phyloP scores from a whole-genome alignment of 2,329 filamentous ascomycete genomes.

The Penicillium sp. region DNA sequence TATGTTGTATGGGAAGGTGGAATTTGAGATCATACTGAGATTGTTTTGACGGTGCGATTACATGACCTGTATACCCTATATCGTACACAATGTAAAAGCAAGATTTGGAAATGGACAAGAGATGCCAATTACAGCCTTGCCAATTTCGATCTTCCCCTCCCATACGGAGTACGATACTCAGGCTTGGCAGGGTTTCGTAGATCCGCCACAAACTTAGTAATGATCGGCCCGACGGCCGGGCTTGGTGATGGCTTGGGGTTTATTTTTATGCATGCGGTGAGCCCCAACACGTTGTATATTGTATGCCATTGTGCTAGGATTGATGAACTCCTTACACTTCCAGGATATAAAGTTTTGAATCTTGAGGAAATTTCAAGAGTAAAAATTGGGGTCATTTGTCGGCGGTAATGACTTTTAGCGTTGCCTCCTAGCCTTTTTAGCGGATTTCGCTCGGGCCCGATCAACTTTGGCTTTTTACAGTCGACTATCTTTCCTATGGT shows the following conservation, averaged over 20 bases:
- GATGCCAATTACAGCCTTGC: not conserved
- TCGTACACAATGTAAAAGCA: not conserved
- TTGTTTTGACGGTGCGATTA: not conserved
- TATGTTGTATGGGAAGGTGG: too few relatives aligned
- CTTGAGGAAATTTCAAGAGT: too few relatives aligned
- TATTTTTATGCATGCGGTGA: slow-evolving; percentile 12
- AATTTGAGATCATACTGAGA: not conserved
- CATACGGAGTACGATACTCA: slow-evolving; percentile 8
- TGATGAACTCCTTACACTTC: not conserved
- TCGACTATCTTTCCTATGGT: not conserved
- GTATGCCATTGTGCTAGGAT: not conserved
- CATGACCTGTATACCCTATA: not conserved
- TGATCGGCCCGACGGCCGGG: slow-evolving; percentile 17
- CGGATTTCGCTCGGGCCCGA: slow-evolving; percentile 13
- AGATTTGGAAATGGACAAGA: not conserved
- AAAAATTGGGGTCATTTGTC: too few relatives aligned
- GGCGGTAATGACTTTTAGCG: slow-evolving; percentile 1
- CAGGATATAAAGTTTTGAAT: not conserved
- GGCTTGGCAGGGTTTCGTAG: slow-evolving; percentile 26
- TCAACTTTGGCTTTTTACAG: slow-evolving; percentile 13
- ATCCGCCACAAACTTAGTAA: slow-evolving; percentile 22
- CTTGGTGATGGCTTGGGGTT: slow-evolving; percentile 14
- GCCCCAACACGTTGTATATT: not conserved
- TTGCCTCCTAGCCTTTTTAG: slow-evolving; percentile 9
- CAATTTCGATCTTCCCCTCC: slow-evolving; percentile 9